Conservation (phyloP, 2,329 filamentous ascomycete genomes). For the Raffaelea deltoideospora region DNA sequence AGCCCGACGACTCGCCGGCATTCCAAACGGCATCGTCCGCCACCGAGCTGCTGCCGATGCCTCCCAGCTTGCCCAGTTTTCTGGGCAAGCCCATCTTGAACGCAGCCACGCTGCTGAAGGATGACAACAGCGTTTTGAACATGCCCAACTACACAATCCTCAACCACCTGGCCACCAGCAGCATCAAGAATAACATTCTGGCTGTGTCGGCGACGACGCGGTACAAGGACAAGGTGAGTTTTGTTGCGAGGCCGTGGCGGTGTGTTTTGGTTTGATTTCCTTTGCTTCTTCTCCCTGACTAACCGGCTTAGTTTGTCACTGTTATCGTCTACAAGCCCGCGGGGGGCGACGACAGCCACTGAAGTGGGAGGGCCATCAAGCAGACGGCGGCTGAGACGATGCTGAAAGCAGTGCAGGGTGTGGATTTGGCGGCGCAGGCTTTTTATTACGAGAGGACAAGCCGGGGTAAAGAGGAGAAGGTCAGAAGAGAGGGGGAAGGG, state of each 20-base stretch:
- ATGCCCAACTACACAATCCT: constrained; percentile 96
- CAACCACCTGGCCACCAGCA: constrained; percentile 93
- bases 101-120: constrained; percentile 80
- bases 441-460: too few species aligned
- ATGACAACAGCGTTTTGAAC: constrained; percentile 91
- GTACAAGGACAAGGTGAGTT: constrained; percentile 77
- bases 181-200: constrained; percentile 91
- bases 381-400: neutral
- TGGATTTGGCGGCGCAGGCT: too few species aligned
- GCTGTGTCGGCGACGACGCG: constrained; percentile 94
- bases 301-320: constrained; percentile 62
- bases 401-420: too few species aligned
- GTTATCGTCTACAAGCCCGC: constrained; percentile 96
- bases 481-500: too few species aligned
- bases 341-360: constrained; percentile 30
- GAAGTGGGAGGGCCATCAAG: neutral
- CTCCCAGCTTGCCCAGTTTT: constrained; percentile 78
- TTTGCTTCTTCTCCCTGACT: neutral
- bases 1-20: constrained; percentile 58
- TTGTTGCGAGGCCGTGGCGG: neutral
- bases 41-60: constrained; percentile 65
- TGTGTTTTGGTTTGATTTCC: constrained; percentile 19
- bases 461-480: too few species aligned
- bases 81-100: constrained; percentile 91
- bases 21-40: constrained; percentile 63